Evolutionary conservation across 345 rosid species (phyloP).

Genomic region (Aquilaria malaccensis): DNA sequence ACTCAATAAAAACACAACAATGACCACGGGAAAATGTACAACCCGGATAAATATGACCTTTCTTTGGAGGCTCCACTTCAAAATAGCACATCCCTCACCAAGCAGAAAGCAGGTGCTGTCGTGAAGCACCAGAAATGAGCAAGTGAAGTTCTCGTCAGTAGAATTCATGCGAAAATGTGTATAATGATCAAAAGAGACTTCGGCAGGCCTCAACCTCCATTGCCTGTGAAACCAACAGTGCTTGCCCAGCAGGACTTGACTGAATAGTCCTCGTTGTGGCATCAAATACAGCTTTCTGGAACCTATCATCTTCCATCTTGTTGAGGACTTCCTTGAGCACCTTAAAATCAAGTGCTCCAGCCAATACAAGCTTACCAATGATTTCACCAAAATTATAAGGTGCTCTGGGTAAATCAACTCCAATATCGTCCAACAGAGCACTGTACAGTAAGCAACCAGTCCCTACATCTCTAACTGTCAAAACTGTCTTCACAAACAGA

Average conservation of each 20-base stretch:
- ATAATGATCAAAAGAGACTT: slow-evolving; percentile 7
- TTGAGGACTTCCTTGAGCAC: slow-evolving; percentile 39
- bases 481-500: slow-evolving; percentile 32
- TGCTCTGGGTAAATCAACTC: slow-evolving; percentile 68
- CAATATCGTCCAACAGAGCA: slow-evolving; percentile 58
- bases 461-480: slow-evolving; percentile 36
- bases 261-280: slow-evolving; percentile 17
- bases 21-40: too few species aligned
- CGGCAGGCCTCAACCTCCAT: slow-evolving; percentile 27
- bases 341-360: slow-evolving; percentile 32
- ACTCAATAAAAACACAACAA: slow-evolving; percentile 1
- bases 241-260: slow-evolving; percentile 21
- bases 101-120: too few species aligned
- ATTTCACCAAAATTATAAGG: slow-evolving; percentile 57
- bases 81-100: too few species aligned
- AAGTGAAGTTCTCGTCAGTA: too few species aligned
- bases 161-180: too few species aligned
- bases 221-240: slow-evolving; percentile 24
- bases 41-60: too few species aligned
- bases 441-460: slow-evolving; percentile 52
- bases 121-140: too few species aligned
- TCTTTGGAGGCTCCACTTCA: too few species aligned
- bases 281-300: slow-evolving; percentile 27
- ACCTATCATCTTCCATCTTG: slow-evolving; percentile 45
- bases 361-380: slow-evolving; percentile 43